phyloP scores from a whole-genome alignment of 495 filamentous ascomycete species.

The Penicillium lividum region DNA sequence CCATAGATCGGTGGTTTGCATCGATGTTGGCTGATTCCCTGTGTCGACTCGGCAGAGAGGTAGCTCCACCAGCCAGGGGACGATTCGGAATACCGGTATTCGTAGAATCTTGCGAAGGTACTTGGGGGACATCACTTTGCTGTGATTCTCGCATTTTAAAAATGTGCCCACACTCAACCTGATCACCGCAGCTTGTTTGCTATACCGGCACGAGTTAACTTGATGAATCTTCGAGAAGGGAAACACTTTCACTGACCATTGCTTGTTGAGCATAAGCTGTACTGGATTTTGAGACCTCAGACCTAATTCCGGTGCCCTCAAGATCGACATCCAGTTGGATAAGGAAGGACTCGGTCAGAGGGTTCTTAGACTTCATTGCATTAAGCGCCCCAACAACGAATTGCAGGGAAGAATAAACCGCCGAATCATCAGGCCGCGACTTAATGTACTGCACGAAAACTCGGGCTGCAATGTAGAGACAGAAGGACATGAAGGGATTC shows the following conservation, averaged over 20 bases:
- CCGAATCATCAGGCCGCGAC: slow-evolving; percentile 79
- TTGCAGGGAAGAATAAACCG: slow-evolving; percentile 78
- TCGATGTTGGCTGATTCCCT: slow-evolving; percentile 12
- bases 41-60: slow-evolving; percentile 34
- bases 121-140: not conserved
- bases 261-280: slow-evolving; percentile 10
- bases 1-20: not conserved
- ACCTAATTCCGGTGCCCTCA: slow-evolving; percentile 56
- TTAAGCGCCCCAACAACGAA: slow-evolving; percentile 90
- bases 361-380: slow-evolving; percentile 82
- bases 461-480: slow-evolving; percentile 88
- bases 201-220: slow-evolving; percentile 11
- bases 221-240: not conserved
- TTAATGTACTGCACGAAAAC: slow-evolving; percentile 97
- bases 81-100: slow-evolving; percentile 4
- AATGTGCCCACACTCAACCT: slow-evolving; percentile 15
- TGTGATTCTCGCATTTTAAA: slow-evolving; percentile 15
- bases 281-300: slow-evolving; percentile 13
- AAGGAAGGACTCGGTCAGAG: slow-evolving; percentile 92
- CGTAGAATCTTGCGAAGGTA: not conserved
- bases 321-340: slow-evolving; percentile 93
- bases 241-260: slow-evolving; percentile 13
- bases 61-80: slow-evolving; percentile 8
- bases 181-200: slow-evolving; percentile 15
- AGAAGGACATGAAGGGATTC: slow-evolving; percentile 96